Conservation (phyloP, 208 protist genomes). For the Trichomonas tenax region DNA sequence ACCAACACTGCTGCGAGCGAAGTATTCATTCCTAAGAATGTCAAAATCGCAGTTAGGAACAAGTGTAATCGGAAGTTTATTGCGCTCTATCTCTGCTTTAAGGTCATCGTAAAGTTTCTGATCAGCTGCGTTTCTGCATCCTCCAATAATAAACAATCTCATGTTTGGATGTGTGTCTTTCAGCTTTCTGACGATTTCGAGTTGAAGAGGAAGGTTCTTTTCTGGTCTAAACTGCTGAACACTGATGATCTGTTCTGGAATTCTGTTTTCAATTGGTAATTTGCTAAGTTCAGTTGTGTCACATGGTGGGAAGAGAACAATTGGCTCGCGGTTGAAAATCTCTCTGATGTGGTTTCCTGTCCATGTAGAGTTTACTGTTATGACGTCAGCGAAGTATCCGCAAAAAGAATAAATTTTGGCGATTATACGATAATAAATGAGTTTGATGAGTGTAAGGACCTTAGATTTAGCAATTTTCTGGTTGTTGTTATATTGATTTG, state of each 20-base stretch:
- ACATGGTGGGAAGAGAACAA: conserved; percentile 72
- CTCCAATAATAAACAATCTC: conserved; percentile 61
- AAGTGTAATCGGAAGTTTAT: conserved; percentile 31
- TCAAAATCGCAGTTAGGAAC: conserved; percentile 17
- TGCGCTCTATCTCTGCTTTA: conserved; percentile 31
- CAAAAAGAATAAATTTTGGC: not conserved
- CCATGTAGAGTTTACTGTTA: conserved; percentile 87
- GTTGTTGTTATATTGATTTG: not conserved
- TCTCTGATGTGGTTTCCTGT: conserved; percentile 67
- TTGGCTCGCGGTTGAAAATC: conserved; percentile 51
- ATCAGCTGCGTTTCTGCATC: conserved; percentile 58
- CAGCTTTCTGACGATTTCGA: conserved; percentile 57
- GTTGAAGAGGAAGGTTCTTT: conserved; percentile 78
- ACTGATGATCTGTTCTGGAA: conserved; percentile 21
- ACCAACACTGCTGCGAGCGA: conserved; percentile 48
- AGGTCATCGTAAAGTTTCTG: conserved; percentile 50
- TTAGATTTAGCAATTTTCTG: not conserved
- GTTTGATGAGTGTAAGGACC: not conserved
- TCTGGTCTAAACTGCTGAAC: conserved; percentile 87
- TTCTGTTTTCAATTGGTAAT: conserved; percentile 28
- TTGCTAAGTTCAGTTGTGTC: conserved; percentile 49
- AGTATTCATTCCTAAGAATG: conserved; percentile 24
- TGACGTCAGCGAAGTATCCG: not conserved
- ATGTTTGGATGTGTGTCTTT: conserved; percentile 35
- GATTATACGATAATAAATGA: not conserved